These are phyloP conservation scores for Phialophora verrucosa DNA, from an alignment of 2,329 filamentous ascomycete genomes.

Conservation along the genomic window DNA sequence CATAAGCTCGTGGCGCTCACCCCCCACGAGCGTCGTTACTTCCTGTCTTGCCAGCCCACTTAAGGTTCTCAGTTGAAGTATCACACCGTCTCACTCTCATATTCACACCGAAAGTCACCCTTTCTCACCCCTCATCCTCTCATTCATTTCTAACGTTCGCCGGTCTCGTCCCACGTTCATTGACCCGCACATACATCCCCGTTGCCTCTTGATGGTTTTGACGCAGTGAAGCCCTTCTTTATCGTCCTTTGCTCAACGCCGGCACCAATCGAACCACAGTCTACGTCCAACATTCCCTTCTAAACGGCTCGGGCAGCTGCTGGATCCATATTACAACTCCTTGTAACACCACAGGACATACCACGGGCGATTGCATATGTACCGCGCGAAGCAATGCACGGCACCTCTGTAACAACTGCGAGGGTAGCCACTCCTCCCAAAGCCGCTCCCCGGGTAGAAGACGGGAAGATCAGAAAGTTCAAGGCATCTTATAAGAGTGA, in stretches of 20 bases:
- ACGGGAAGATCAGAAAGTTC: constrained; percentile 33
- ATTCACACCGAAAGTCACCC: neutral
- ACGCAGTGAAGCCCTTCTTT: neutral
- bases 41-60: neutral
- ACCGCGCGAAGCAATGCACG: constrained; percentile 22
- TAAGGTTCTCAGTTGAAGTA: neutral
- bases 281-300: neutral
- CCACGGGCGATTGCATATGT: constrained; percentile 8
- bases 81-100: neutral
- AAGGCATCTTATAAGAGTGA: constrained; percentile 24
- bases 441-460: constrained; percentile 26
- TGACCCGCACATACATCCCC: neutral
- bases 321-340: neutral
- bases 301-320: neutral
- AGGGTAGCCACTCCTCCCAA: constrained; percentile 30
- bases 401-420: neutral
- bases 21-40: neutral
- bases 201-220: neutral
- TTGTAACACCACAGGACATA: constrained; percentile 7
- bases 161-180: neutral
- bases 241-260: neutral
- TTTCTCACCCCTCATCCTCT: neutral
- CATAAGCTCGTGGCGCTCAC: constrained; percentile 9
- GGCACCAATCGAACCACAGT: neutral
- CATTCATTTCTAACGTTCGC: neutral